Evolutionary conservation across 2,329 filamentous ascomycete genomes (phyloP).

Genomic region (Aspergillus phoenicis): DNA sequence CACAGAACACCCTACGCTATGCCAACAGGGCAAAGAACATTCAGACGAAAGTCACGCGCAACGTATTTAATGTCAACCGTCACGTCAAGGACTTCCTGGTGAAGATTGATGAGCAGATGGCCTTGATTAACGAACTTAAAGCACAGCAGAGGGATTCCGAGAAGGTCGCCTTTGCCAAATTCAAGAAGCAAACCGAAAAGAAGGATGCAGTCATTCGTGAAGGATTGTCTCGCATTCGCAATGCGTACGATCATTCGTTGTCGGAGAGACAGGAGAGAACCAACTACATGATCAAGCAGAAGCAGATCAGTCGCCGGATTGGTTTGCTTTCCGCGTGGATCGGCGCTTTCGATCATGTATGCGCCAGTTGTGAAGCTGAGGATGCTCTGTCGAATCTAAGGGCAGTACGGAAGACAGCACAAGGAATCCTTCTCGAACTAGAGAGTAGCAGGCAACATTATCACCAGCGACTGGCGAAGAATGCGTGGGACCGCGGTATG

Average conservation of each 20-base stretch:
- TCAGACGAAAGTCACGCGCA: conserved; percentile 98
- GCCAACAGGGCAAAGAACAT: conserved; percentile 99
- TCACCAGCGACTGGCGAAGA: conserved; percentile 77
- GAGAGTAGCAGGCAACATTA: conserved; percentile 89
- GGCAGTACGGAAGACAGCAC: conserved; percentile 82
- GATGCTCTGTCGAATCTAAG: conserved; percentile 66
- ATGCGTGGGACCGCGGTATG: conserved; percentile 82
- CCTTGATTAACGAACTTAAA: conserved; percentile 93
- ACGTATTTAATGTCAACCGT: conserved; percentile 97
- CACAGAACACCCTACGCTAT: conserved; percentile 95
- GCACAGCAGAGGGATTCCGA: conserved; percentile 90
- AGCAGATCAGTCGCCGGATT: conserved; percentile 82
- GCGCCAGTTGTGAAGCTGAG: conserved; percentile 70
- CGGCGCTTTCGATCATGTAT: conserved; percentile 82
- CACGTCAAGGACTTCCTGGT: conserved; percentile 99
- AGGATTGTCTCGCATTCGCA: conserved; percentile 75
- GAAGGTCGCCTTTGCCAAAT: conserved; percentile 78
- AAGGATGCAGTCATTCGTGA: conserved; percentile 74
- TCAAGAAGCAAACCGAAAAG: conserved; percentile 87
- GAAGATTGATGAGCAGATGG: conserved; percentile 98
- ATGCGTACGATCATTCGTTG: conserved; percentile 79
- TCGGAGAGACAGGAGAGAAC: conserved; percentile 77
- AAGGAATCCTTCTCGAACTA: conserved; percentile 84
- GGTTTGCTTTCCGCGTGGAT: conserved; percentile 88
- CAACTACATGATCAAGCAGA: conserved; percentile 77